phyloP scores from a whole-genome alignment of 108 stramenopile genomes.

The Epithemia pelagica region DNA sequence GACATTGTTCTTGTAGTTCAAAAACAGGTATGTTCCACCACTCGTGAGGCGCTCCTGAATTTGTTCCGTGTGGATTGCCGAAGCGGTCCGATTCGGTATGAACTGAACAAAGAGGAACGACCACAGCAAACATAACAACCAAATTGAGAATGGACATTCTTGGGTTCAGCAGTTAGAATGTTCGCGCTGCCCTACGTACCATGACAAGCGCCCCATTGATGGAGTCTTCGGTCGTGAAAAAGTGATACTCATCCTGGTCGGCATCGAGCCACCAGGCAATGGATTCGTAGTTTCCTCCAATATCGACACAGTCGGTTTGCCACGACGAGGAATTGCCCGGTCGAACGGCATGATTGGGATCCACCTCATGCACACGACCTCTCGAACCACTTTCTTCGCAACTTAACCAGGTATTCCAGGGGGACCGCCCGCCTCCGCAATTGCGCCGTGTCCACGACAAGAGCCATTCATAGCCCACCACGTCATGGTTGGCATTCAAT shows the following conservation, averaged over 20 bases:
- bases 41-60: neutral
- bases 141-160: too few relatives aligned
- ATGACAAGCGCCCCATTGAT: conserved; percentile 16
- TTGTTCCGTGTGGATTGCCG: neutral
- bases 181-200: too few relatives aligned
- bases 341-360: neutral
- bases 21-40: neutral
- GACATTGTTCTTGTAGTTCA: neutral
- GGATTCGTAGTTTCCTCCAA: conserved; percentile 27
- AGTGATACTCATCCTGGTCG: conserved; percentile 13
- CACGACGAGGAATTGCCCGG: neutral
- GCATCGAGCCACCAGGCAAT: conserved; percentile 24
- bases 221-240: conserved; percentile 51
- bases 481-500: conserved; percentile 27
- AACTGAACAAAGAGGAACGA: too few relatives aligned
- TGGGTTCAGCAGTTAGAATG: too few relatives aligned
- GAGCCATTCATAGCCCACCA: conserved; percentile 27
- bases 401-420: conserved; percentile 41
- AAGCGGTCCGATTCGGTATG: neutral
- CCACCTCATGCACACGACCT: conserved; percentile 1
- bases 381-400: conserved; percentile 34
- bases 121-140: too few relatives aligned
- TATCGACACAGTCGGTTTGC: conserved; percentile 14
- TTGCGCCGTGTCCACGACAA: conserved; percentile 30
- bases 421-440: conserved; percentile 50